phyloP scores from a whole-genome alignment of 768 basidiomycete genomes.

The Suillus subluteus region DNA sequence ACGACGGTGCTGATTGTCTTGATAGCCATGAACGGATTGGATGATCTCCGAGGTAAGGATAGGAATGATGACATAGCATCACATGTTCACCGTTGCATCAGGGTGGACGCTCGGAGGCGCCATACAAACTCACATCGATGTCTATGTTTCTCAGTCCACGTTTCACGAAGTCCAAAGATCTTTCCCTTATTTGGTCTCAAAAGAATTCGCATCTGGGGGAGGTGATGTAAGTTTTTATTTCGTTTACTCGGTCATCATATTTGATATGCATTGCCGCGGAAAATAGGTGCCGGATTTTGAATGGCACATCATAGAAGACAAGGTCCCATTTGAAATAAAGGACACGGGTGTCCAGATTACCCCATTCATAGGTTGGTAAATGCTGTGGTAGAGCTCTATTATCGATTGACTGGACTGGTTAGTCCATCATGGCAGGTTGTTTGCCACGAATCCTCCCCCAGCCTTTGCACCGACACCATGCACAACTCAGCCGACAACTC shows the following conservation, averaged over 20 bases:
- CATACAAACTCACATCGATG: conserved; percentile 74
- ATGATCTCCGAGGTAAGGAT: conserved; percentile 77
- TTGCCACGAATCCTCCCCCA: conserved; percentile 45
- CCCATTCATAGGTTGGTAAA: conserved; percentile 63
- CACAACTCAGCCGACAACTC: conserved; percentile 41
- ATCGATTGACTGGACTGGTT: conserved; percentile 13
- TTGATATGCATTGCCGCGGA: conserved; percentile 4
- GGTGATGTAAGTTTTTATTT: conserved; percentile 58
- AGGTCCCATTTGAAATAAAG: conserved; percentile 66
- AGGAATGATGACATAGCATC: neutral
- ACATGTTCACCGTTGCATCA: conserved; percentile 29
- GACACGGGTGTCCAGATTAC: conserved; percentile 64
- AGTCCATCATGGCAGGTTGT: conserved; percentile 80
- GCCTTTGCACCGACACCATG: conserved; percentile 45
- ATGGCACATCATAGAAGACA: conserved; percentile 81
- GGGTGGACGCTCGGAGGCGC: conserved; percentile 72
- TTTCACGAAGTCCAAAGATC: conserved; percentile 66
- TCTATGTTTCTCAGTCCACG: conserved; percentile 71
- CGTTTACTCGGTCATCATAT: neutral
- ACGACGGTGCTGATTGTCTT: conserved; percentile 10
- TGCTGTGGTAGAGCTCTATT: conserved; percentile 1
- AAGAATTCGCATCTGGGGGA: conserved; percentile 77
- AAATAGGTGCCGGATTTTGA: conserved; percentile 76
- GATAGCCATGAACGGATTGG: conserved; percentile 84
- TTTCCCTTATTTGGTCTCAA: conserved; percentile 83